Base-by-base conservation (phyloP, 352 stramenopile genomes). In the Phytophthora sp. region DNA sequence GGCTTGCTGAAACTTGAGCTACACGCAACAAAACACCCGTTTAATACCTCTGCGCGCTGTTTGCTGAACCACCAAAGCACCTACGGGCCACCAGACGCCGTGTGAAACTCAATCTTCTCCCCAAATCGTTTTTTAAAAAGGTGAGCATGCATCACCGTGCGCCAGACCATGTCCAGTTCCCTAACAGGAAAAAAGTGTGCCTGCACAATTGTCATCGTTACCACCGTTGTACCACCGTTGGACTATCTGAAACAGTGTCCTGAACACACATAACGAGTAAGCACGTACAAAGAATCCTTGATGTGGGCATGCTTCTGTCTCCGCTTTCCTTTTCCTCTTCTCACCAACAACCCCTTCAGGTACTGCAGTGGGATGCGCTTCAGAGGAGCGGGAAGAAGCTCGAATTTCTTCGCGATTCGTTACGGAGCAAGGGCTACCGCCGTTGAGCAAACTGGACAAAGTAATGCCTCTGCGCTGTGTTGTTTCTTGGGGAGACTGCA, bases 71-170 rank as follows among this genome's bases (percentile, higher is more conserved):
- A 28, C 10, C 1, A 45, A 28, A 46, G 0, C 11, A 79, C 82
- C 31, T 79, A 90, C 83, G 53, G 18, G 48, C 75, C 83, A 23
- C 62, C 55, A 8, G 81, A 66, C 20, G 84, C 76, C 12, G 80
- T 85, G 49, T 85, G 80, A 41, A 89, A 87, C 54, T 89, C 80
- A 23, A 89, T 84, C 50, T 71, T 73, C 12, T 89, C 77, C 10
- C 80, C 80, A 51, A 89, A 89, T 10, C 74, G 66, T 1, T 42
- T 41, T 39, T 89, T 89, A 24, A 89, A 84, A 39, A 89, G 39
- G 30, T 89, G 79, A 18, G 77, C 75, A 49, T 89, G 76, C 72
- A 88, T 77, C 35, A 89, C 68, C 0, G 75, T 86, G 8, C 77
- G 70, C 79, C 77, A 89, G 4, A 89, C 52, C 65, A 87, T 83